Evolutionary conservation across 768 basidiomycete species (phyloP).

Genomic region (Lyophyllum semitale): DNA sequence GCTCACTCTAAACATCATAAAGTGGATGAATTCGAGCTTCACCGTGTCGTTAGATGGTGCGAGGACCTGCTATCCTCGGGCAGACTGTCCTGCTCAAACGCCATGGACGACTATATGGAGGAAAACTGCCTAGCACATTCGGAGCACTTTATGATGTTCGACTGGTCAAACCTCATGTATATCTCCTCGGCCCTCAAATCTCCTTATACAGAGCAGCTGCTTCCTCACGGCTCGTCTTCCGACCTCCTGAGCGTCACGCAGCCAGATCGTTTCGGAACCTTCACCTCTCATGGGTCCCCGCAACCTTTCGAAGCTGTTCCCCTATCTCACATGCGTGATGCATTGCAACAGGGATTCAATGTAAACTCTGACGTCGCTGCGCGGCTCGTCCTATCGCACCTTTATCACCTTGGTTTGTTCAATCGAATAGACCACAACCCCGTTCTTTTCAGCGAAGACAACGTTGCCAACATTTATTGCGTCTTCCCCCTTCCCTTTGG

Average conservation of each 20-base stretch:
- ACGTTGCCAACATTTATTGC: constrained; percentile 41
- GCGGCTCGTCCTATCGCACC: constrained; percentile 54
- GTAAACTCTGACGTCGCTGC: constrained; percentile 56
- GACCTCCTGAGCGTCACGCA: constrained; percentile 50
- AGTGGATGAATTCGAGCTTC: constrained; percentile 62
- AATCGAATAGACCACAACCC: constrained; percentile 41
- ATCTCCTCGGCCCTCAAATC: constrained; percentile 59
- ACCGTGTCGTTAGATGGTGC: constrained; percentile 50
- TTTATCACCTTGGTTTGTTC: constrained; percentile 66
- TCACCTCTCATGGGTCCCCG: constrained; percentile 22
- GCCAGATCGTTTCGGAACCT: constrained; percentile 22
- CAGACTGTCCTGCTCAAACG: constrained; percentile 41
- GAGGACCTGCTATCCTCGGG: constrained; percentile 50
- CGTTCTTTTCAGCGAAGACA: constrained; percentile 37
- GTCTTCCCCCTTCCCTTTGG: constrained; percentile 70
- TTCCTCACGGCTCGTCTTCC: constrained; percentile 28
- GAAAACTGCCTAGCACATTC: constrained; percentile 44
- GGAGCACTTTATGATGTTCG: constrained; percentile 59
- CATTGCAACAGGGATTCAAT: constrained; percentile 60
- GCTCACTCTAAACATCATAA: constrained; percentile 29
- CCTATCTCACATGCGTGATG: constrained; percentile 59
- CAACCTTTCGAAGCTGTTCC: constrained; percentile 61
- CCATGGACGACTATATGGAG: constrained; percentile 53
- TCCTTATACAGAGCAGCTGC: constrained; percentile 28
- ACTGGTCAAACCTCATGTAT: constrained; percentile 67